phyloP scores from a whole-genome alignment of 352 stramenopile genomes.

The Phytophthora kernoviae region DNA sequence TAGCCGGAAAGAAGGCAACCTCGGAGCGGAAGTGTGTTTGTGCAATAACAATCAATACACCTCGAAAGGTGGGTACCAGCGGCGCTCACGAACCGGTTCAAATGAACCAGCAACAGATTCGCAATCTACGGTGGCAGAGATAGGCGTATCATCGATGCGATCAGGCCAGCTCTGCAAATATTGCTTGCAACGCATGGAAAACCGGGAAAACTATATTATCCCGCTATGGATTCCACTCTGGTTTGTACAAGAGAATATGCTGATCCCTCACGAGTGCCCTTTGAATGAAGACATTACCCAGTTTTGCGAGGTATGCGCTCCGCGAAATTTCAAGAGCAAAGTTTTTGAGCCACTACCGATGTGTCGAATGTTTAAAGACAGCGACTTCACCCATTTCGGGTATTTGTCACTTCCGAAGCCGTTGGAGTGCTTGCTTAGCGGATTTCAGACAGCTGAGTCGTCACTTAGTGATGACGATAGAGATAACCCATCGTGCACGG shows the following conservation, averaged over 20 bases:
- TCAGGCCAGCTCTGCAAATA: constrained; percentile 66
- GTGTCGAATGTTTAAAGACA: constrained; percentile 77
- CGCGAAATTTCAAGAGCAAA: constrained; percentile 46
- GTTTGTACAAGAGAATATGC: constrained; percentile 85
- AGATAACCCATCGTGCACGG: constrained; percentile 31
- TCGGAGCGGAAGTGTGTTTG: constrained; percentile 48
- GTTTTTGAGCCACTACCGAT: constrained; percentile 77
- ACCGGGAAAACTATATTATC: constrained; percentile 74
- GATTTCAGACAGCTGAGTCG: constrained; percentile 37
- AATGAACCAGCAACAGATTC: constrained; percentile 50
- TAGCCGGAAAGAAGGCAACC: constrained; percentile 44
- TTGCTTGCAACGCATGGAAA: constrained; percentile 60
- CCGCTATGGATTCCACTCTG: constrained; percentile 84
- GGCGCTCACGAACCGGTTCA: constrained; percentile 47
- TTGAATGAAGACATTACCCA: constrained; percentile 71
- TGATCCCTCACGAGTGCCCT: constrained; percentile 68
- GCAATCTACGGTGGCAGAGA: constrained; percentile 40
- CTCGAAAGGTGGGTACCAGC: constrained; percentile 37
- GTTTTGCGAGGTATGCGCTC: constrained; percentile 66
- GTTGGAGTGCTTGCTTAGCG: constrained; percentile 60
- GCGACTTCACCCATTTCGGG: constrained; percentile 36
- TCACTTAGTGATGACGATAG: constrained; percentile 45
- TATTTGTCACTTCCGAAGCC: constrained; percentile 61
- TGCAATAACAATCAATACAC: constrained; percentile 43
- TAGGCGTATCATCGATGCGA: constrained; percentile 40